Conservation (phyloP, 176 grass and related monocot species). For the Oryza coarctata region DNA sequence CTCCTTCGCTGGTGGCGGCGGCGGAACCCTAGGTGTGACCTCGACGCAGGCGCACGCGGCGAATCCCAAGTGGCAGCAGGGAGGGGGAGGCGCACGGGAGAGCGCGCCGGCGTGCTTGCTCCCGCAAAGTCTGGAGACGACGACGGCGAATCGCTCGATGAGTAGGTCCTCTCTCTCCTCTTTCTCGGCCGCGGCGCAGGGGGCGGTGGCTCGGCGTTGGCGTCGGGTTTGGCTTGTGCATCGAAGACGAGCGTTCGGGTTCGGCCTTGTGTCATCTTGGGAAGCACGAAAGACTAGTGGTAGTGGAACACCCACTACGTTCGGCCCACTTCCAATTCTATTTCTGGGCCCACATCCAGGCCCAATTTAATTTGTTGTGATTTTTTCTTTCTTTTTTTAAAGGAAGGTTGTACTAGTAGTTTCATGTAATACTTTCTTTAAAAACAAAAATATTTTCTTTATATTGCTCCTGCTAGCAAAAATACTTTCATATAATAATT, state of each 20-base stretch:
- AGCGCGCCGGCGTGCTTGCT: neutral
- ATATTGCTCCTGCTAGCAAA: too few relatives aligned
- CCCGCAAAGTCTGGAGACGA: neutral
- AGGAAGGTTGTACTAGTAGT: too few relatives aligned
- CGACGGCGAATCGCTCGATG: neutral
- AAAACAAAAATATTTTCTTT: too few relatives aligned
- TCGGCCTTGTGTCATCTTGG: constrained; percentile 28
- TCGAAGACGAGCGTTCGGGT: neutral
- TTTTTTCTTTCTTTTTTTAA: too few relatives aligned
- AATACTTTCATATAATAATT: too few relatives aligned
- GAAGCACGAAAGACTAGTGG: constrained; percentile 17
- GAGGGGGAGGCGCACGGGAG: neutral
- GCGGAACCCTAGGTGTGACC: constrained; percentile 16
- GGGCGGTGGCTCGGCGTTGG: neutral
- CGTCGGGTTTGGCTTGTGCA: neutral
- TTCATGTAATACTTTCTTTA: too few relatives aligned
- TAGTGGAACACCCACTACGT: neutral
- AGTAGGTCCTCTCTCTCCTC: neutral
- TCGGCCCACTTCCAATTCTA: neutral
- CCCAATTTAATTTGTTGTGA: too few relatives aligned
- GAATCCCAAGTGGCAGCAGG: neutral
- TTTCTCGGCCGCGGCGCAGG: neutral
- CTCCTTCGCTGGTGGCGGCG: neutral
- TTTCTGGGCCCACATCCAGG: neutral
- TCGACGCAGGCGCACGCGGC: neutral